Evolutionary conservation across 2,329 filamentous ascomycete species (phyloP), one percentile per base, ranked within the genome.

Genomic region (Geosmithia morbida): DNA sequence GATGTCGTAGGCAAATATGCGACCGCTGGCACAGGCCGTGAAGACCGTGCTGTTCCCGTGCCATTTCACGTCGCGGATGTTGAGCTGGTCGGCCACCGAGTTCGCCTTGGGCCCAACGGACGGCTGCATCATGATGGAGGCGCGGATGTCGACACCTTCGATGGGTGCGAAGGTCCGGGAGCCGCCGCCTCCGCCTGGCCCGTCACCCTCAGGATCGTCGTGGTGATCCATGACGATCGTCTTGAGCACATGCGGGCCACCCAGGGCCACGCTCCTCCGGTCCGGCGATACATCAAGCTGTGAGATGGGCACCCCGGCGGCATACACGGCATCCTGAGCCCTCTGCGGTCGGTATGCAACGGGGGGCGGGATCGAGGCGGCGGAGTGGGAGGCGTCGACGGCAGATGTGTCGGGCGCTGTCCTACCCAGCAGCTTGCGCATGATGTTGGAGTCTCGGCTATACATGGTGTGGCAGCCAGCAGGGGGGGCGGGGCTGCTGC

Each of bases 1-100:
- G 17, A 82, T 57, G 57, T 83, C 77, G 55, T 83, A 83, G 50
- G 75, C 68, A 51, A 81, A 81, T 53, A 83, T 79, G 59, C 77
- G 77, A 55, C 79, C 79, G 50, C 74, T 78, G 45, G 74, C 72
- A 56, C 77, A 80, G 2, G 79, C 79, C 0, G 79, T 82, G 53
- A 80, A 77, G 47, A 82, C 70, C 39, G 69, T 72, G 14, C 70
- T 68, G 51, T 71, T 68, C 48, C 64, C 67, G 29, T 73, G 67
- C 70, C 78, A 78, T 57, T 76, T 78, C 45, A 79, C 76, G 51
- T 80, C 75, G 53, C 74, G 73, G 51, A 83, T 80, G 37, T 77
- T 79, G 45, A 82, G 66, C 58, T 81, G 77, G 50, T 83, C 78
- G 17, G 64, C 61, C 8, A 57, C 59, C 18, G 64, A 62, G 45